Conservation (phyloP, 805 yeast genomes). For the Kurtzmaniella cleridarum region DNA sequence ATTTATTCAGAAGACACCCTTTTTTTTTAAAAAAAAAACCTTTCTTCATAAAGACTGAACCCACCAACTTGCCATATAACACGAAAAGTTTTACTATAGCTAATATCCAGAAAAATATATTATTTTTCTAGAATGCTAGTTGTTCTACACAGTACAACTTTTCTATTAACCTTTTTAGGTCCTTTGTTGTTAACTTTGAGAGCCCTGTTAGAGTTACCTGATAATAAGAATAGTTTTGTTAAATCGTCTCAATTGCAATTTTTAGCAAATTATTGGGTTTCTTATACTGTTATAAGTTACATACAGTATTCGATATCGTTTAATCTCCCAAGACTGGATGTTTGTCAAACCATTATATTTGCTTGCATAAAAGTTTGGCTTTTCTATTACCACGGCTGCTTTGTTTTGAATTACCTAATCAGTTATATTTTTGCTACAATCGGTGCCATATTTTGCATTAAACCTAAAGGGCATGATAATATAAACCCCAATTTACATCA, state of each 20-base stretch:
- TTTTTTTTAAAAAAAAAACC: no score
- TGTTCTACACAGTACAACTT: background rate
- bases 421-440: background rate
- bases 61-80: no score
- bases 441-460: no score
- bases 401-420: slow-evolving; percentile 11
- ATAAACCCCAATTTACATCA: no score
- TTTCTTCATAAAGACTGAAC: no score
- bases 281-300: slow-evolving; percentile 11
- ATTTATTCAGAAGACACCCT: no score
- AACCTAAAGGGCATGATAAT: no score
- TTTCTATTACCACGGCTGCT: slow-evolving; percentile 20
- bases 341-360: slow-evolving; percentile 4
- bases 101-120: no score
- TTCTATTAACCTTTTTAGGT: slow-evolving; percentile 4
- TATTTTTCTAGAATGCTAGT: no score
- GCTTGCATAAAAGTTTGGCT: slow-evolving; percentile 14
- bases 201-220: slow-evolving; percentile 7
- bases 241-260: slow-evolving; percentile 9
- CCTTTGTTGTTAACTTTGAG: slow-evolving; percentile 16
- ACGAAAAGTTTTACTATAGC: no score
- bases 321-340: slow-evolving; percentile 6
- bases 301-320: slow-evolving; percentile 10
- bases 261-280: slow-evolving; percentile 19
- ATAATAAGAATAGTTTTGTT: slow-evolving; percentile 1